These are phyloP conservation scores for Podila epicladia DNA, from an alignment of 192 early-diverging fungal species.

Conservation along the genomic window DNA sequence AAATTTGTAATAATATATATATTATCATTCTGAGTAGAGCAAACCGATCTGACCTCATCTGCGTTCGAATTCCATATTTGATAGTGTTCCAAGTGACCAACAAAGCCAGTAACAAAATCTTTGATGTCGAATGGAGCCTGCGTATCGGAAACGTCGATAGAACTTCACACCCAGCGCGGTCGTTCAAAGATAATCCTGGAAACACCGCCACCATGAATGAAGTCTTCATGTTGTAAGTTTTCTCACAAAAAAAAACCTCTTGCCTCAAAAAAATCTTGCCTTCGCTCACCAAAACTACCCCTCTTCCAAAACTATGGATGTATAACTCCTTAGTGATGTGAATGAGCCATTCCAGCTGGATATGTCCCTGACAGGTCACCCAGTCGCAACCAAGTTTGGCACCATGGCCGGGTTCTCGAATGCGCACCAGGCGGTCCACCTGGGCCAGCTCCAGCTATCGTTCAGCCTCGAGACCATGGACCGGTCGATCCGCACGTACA, in stretches of 20 bases:
- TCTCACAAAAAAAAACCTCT: not conserved
- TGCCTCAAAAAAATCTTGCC: not conserved
- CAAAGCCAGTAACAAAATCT: constrained; percentile 24
- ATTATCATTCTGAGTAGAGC: not conserved
- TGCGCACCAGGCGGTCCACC: not conserved
- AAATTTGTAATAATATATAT: not conserved
- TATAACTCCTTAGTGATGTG: constrained; percentile 14
- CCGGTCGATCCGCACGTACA: constrained; percentile 18
- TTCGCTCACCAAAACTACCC: not conserved
- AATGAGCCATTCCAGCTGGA: constrained; percentile 37
- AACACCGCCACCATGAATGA: constrained; percentile 49
- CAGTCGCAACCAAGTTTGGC: constrained; percentile 37
- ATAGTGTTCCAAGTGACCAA: constrained; percentile 42
- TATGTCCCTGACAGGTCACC: constrained; percentile 23
- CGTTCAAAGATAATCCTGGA: constrained; percentile 43
- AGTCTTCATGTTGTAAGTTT: constrained; percentile 35
- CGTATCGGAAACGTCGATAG: constrained; percentile 23
- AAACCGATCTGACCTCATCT: not conserved
- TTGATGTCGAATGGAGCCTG: constrained; percentile 41
- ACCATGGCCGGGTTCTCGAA: constrained; percentile 42
- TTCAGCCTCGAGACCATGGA: constrained; percentile 30
- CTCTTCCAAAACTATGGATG: not conserved
- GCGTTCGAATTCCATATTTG: not conserved
- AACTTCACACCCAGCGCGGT: constrained; percentile 22
- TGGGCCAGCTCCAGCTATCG: constrained; percentile 26